phyloP scores from a whole-genome alignment of 164 flowering plant genomes.

The Taxillus chinensis region DNA sequence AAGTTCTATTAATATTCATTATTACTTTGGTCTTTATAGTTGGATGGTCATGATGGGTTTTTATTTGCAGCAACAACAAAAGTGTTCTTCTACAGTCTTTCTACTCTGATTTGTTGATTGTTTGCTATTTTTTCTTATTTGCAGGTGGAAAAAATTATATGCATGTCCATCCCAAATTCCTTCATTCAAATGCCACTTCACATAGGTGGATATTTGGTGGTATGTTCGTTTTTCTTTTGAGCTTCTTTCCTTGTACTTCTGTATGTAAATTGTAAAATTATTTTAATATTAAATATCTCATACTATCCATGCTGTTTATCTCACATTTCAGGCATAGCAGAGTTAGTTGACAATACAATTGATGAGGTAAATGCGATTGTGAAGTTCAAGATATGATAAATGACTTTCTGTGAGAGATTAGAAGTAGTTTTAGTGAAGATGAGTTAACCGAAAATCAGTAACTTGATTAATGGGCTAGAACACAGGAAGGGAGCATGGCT shows the following conservation, averaged over 20 bases:
- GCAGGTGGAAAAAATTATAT: not conserved
- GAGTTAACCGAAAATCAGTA: too few relatives aligned
- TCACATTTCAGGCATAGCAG: not conserved
- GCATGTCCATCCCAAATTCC: not conserved
- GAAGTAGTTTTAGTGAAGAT: too few relatives aligned
- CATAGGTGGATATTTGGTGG: conserved; percentile 63
- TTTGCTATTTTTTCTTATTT: not conserved
- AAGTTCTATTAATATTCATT: too few relatives aligned
- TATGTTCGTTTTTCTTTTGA: conserved; percentile 1
- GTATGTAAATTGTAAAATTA: not conserved
- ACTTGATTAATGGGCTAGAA: too few relatives aligned
- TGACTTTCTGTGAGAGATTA: too few relatives aligned
- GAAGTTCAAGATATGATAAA: too few relatives aligned
- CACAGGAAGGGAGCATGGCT: too few relatives aligned
- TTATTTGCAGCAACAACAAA: not conserved
- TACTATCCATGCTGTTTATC: not conserved
- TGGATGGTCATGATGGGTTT: not conserved
- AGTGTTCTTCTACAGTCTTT: not conserved
- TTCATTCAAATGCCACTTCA: conserved; percentile 75
- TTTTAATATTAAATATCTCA: not conserved
- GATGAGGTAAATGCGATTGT: conserved; percentile 3
- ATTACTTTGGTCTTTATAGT: not conserved
- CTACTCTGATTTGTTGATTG: not conserved
- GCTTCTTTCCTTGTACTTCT: not conserved
- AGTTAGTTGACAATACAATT: conserved; percentile 4